These are phyloP conservation scores for Colletotrichum somersetense DNA, from an alignment of 2,329 filamentous ascomycete genomes.

Conservation along the genomic window DNA sequence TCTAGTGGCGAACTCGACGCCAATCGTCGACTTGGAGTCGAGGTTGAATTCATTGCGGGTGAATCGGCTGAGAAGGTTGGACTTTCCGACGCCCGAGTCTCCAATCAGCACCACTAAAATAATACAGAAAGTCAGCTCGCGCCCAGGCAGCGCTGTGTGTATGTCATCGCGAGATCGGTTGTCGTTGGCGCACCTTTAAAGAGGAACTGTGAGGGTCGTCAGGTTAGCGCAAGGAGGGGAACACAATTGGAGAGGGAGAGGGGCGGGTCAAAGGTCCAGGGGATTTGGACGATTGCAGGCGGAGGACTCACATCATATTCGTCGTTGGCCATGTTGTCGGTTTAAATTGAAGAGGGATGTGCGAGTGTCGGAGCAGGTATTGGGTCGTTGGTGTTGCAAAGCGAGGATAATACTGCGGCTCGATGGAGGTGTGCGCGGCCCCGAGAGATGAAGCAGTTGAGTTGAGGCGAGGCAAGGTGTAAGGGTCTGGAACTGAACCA, in stretches of 20 bases:
- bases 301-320: constrained; percentile 92
- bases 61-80: constrained; percentile 99
- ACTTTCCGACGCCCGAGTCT: constrained; percentile 99
- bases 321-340: constrained; percentile 93
- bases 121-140: constrained; percentile 49
- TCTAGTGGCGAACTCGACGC: constrained; percentile 98
- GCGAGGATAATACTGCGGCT: constrained; percentile 31
- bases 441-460: constrained; percentile 41
- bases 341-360: constrained; percentile 44
- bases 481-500: constrained; percentile 41
- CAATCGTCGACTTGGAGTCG: constrained; percentile 99
- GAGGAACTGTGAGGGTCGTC: constrained; percentile 77
- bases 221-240: constrained; percentile 44
- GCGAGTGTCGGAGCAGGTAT: constrained; percentile 43
- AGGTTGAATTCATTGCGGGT: constrained; percentile 99
- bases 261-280: constrained; percentile 26
- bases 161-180: constrained; percentile 44
- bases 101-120: constrained; percentile 92
- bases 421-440: constrained; percentile 41
- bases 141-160: constrained; percentile 4
- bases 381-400: constrained; percentile 46
- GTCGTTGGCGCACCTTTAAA: constrained; percentile 84
- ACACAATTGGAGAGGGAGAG: constrained; percentile 46
- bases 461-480: constrained; percentile 40
- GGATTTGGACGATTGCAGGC: constrained; percentile 10